Evolutionary conservation across 176 grass and related monocot species (phyloP).

Genomic region (Typha latifolia): DNA sequence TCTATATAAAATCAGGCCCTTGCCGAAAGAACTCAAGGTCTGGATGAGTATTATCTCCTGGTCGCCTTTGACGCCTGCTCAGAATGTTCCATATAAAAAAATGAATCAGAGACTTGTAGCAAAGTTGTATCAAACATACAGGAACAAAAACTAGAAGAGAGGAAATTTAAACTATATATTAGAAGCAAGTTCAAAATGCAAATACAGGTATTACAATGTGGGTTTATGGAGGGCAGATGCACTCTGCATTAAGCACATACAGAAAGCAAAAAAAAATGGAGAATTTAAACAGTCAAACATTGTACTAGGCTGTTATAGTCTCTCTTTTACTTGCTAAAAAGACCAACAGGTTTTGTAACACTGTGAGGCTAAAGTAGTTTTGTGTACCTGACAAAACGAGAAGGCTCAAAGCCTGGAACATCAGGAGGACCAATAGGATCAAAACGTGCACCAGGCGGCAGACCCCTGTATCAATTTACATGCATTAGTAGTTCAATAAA

Average conservation of each 20-base stretch:
- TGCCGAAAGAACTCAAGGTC: constrained; percentile 76
- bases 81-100: too few species aligned
- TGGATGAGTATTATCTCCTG: constrained; percentile 47
- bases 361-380: too few species aligned
- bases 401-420: constrained; percentile 84
- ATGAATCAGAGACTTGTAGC: not conserved
- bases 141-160: not conserved
- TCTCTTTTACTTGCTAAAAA: constrained; percentile 21
- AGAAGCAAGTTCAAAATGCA: too few species aligned
- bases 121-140: not conserved
- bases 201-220: too few species aligned
- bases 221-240: too few species aligned
- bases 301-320: too few species aligned
- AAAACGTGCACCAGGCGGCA: constrained; percentile 48
- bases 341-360: not conserved
- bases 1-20: constrained; percentile 45
- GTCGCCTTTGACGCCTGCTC: constrained; percentile 38
- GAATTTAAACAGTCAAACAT: too few species aligned
- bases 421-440: constrained; percentile 78
- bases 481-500: constrained; percentile 1
- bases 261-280: too few species aligned
- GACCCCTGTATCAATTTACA: constrained; percentile 29
- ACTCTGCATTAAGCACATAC: too few species aligned
- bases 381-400: constrained; percentile 60
- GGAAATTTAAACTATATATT: too few species aligned